Percentiles rank a stretch among this genome's conserved stretches.
Conservation (phyloP, 768 basidiomycete genomes). For the Leccinum longicurvipes region DNA sequence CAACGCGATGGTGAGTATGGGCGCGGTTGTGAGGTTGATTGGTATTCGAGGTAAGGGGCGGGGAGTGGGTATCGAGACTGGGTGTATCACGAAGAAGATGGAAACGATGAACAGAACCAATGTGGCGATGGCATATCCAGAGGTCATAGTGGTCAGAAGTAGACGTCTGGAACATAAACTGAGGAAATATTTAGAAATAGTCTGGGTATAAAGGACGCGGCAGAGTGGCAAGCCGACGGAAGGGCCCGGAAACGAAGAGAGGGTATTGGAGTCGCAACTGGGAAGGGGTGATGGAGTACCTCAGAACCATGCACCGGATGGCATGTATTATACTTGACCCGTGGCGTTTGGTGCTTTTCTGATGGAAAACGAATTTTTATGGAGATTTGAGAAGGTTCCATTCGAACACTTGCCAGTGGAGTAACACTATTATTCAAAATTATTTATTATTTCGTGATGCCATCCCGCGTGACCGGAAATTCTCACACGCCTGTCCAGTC, state of each 20-base stretch:
- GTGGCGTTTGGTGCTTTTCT: too few relatives aligned
- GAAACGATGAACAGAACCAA: constrained; percentile 52
- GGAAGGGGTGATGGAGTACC: too few relatives aligned
- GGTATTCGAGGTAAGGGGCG: constrained; percentile 34
- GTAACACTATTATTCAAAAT: too few relatives aligned
- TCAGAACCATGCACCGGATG: too few relatives aligned
- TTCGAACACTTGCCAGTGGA: too few relatives aligned
- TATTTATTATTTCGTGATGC: too few relatives aligned
- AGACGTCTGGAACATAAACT: neutral
- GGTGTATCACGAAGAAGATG: constrained; percentile 49
- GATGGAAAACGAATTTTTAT: too few relatives aligned
- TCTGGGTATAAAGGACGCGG: neutral
- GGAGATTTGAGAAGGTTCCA: too few relatives aligned
- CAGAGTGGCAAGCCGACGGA: neutral
- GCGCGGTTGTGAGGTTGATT: constrained; percentile 52
- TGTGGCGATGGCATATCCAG: constrained; percentile 45
- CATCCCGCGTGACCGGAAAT: too few relatives aligned
- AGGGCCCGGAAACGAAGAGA: neutral
- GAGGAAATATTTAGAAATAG: neutral
- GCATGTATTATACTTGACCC: too few relatives aligned
- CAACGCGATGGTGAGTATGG: constrained; percentile 49
- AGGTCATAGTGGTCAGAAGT: constrained; percentile 36
- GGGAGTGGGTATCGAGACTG: constrained; percentile 40
- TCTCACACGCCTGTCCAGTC: too few relatives aligned
- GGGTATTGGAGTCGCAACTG: too few relatives aligned